These are phyloP conservation scores for Ramalina peruviana DNA, from an alignment of 495 filamentous ascomycete species.

Conservation along the genomic window DNA sequence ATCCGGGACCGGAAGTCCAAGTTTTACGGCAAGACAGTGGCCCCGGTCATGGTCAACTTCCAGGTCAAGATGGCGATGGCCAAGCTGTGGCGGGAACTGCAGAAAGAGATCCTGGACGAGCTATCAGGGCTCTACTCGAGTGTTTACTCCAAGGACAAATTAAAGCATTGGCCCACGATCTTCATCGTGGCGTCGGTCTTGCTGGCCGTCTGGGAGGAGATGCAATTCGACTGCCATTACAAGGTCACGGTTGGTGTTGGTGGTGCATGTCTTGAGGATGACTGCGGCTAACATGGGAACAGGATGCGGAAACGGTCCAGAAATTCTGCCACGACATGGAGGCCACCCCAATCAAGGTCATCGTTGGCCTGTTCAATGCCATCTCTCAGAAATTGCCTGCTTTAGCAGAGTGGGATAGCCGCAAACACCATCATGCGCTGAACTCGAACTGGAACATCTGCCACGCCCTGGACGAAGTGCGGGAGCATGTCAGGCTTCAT, in stretches of 20 bases:
- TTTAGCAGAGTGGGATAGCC: conserved; percentile 81
- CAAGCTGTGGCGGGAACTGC: conserved; percentile 89
- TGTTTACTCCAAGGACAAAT: conserved; percentile 82
- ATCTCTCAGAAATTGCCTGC: conserved; percentile 88
- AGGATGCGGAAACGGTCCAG: conserved; percentile 63
- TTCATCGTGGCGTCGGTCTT: conserved; percentile 87
- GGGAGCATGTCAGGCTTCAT: conserved; percentile 74
- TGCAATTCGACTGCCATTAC: conserved; percentile 94
- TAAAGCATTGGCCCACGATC: conserved; percentile 96
- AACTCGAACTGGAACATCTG: conserved; percentile 81
- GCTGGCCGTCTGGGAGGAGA: conserved; percentile 87
- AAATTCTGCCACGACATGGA: conserved; percentile 96
- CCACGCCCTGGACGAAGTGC: conserved; percentile 86
- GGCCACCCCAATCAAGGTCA: conserved; percentile 81
- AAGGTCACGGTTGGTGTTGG: conserved; percentile 46
- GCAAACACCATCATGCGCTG: conserved; percentile 71
- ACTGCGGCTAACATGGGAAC: neutral
- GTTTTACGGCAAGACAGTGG: conserved; percentile 74
- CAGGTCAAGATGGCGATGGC: conserved; percentile 91
- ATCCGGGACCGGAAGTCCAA: conserved; percentile 66
- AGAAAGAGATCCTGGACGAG: conserved; percentile 88
- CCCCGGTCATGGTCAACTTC: conserved; percentile 97
- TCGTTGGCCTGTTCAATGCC: conserved; percentile 86
- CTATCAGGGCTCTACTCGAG: conserved; percentile 79
- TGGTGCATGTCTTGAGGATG: neutral